phyloP scores from a whole-genome alignment of 1,284 basidiomycete species.

The Mycena sp. region DNA sequence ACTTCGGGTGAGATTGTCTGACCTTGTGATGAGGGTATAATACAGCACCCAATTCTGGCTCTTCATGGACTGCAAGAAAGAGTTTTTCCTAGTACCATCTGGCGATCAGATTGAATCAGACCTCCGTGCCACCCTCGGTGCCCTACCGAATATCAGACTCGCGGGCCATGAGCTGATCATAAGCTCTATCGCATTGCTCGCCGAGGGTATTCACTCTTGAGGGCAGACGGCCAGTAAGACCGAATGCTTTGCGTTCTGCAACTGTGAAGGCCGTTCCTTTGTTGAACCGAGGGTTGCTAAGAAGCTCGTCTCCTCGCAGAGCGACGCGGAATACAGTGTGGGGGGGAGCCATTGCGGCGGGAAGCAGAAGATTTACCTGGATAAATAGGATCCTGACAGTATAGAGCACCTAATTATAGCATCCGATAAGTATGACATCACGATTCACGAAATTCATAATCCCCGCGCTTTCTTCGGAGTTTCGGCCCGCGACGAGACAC shows the following conservation, averaged over 20 bases:
- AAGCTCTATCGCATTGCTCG: constrained; percentile 78
- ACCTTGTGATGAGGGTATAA: constrained; percentile 63
- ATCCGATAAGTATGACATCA: no score
- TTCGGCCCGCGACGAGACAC: no score
- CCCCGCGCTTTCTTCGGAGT: no score
- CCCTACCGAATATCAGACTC: constrained; percentile 56
- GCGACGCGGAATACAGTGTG: constrained; percentile 59
- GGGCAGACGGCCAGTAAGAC: constrained; percentile 82
- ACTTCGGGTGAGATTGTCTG: neutral
- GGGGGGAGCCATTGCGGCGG: neutral
- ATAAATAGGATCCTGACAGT: no score
- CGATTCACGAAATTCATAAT: no score
- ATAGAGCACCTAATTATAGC: no score
- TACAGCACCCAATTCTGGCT: constrained; percentile 83
- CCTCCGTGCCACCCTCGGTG: no score
- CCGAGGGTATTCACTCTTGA: constrained; percentile 79
- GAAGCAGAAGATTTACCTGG: neutral
- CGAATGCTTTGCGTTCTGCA: constrained; percentile 74
- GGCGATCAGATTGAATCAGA: no score
- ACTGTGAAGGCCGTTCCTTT: constrained; percentile 79
- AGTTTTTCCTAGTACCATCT: constrained; percentile 65
- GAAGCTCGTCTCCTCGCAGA: constrained; percentile 65
- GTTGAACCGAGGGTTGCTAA: constrained; percentile 75
- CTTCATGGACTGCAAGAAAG: constrained; percentile 76
- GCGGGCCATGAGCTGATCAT: constrained; percentile 65